Conservation (phyloP, 768 basidiomycete genomes). For the Macrolepiota fuliginosa region DNA sequence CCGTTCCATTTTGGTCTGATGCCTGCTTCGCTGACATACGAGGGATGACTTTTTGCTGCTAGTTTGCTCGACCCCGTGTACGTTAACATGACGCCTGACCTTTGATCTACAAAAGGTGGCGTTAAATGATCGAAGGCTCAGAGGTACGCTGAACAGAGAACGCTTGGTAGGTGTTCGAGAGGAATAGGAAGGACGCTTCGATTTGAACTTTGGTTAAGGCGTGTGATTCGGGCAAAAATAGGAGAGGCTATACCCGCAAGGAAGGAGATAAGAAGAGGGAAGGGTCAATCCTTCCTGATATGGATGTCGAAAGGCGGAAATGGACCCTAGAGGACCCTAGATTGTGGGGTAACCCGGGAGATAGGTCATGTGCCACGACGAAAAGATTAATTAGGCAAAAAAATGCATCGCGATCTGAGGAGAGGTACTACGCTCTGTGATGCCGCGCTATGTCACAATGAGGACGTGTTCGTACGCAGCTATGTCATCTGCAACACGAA, state of each 20-base stretch:
- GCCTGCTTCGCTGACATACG: background rate
- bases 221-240: background rate
- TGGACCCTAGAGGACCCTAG: constrained; percentile 4
- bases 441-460: background rate
- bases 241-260: background rate
- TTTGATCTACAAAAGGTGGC: background rate
- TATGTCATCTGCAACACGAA: background rate
- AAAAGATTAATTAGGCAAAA: background rate
- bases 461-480: background rate
- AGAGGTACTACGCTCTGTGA: background rate
- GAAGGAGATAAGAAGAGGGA: background rate
- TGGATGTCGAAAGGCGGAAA: background rate
- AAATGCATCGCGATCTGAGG: background rate
- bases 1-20: background rate
- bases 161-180: background rate
- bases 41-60: background rate
- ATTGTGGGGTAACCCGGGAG: background rate
- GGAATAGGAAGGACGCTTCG: background rate
- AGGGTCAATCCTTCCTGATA: background rate
- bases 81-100: background rate
- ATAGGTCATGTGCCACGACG: constrained; percentile 2
- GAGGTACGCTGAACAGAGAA: background rate
- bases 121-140: background rate
- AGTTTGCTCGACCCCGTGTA: background rate
- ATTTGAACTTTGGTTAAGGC: background rate